Evolutionary conservation across 192 early-diverging fungal genomes (phyloP).

Genomic region (Umbelopsis isabellina): DNA sequence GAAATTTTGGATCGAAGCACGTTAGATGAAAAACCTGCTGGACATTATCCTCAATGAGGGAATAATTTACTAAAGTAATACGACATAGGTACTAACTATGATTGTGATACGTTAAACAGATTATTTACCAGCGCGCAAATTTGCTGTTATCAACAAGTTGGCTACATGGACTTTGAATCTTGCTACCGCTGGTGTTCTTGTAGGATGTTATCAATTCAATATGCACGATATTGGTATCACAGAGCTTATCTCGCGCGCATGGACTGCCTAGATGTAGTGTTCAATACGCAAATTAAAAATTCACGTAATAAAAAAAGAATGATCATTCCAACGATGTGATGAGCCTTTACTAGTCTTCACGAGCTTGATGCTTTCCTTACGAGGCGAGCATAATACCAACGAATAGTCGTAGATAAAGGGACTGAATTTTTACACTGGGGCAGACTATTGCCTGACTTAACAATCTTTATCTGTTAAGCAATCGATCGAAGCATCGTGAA

Average conservation of each 20-base stretch:
- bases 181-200: conserved; percentile 73
- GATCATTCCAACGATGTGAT: background rate
- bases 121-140: conserved; percentile 78
- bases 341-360: background rate
- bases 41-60: background rate
- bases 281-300: background rate
- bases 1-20: background rate
- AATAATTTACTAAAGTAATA: background rate
- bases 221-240: conserved; percentile 95
- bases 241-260: conserved; percentile 79
- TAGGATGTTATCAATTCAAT: conserved; percentile 94
- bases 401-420: too few relatives aligned
- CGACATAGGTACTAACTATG: background rate
- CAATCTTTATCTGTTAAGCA: too few relatives aligned
- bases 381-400: too few relatives aligned
- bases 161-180: conserved; percentile 66
- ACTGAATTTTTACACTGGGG: too few relatives aligned
- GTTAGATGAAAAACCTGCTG: background rate
- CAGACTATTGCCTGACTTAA: too few relatives aligned
- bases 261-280: conserved; percentile 72
- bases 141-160: conserved; percentile 63
- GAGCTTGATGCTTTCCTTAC: too few relatives aligned
- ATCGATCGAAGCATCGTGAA: too few relatives aligned
- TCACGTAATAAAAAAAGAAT: background rate
- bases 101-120: conserved; percentile 50